These are phyloP conservation scores for Talaromyces sp. DNA, from an alignment of 2,329 filamentous ascomycete species.

Conservation along the genomic window DNA sequence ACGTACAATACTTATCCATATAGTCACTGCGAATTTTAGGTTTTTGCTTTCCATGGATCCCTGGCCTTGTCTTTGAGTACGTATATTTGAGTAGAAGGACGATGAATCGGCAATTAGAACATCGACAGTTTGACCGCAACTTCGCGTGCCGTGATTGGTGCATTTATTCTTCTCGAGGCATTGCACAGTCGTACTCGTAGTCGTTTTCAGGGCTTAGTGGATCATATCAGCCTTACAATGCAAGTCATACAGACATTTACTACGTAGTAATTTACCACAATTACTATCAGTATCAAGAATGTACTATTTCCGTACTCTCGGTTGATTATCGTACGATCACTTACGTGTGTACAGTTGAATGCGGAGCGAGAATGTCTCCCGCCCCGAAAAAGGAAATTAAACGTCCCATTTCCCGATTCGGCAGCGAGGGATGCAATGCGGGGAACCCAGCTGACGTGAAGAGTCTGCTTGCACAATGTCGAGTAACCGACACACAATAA, in stretches of 20 bases:
- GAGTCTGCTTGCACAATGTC: conserved; percentile 8
- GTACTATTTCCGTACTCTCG: neutral
- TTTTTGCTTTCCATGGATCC: conserved; percentile 1
- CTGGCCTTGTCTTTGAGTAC: neutral
- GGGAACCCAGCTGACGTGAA: conserved; percentile 11
- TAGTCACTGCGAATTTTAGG: too few relatives aligned
- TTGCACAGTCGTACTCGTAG: neutral
- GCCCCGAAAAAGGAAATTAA: neutral
- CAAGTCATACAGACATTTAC: conserved; percentile 1
- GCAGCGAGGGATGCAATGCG: conserved; percentile 5
- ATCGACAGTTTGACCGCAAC: neutral
- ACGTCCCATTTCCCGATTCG: conserved; percentile 1
- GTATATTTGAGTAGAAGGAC: neutral
- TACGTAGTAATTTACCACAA: neutral
- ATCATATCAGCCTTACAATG: conserved; percentile 1
- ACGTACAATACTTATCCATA: neutral
- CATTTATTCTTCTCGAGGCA: neutral
- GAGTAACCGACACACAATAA: neutral
- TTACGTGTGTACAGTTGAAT: neutral
- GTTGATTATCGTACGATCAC: neutral
- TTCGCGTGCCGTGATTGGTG: neutral
- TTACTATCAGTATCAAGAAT: neutral
- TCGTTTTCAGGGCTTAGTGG: neutral
- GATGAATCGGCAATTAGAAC: neutral
- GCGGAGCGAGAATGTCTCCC: neutral